phyloP scores from a whole-genome alignment of 2,329 filamentous ascomycete genomes.

The Sphaerulina populicola region DNA sequence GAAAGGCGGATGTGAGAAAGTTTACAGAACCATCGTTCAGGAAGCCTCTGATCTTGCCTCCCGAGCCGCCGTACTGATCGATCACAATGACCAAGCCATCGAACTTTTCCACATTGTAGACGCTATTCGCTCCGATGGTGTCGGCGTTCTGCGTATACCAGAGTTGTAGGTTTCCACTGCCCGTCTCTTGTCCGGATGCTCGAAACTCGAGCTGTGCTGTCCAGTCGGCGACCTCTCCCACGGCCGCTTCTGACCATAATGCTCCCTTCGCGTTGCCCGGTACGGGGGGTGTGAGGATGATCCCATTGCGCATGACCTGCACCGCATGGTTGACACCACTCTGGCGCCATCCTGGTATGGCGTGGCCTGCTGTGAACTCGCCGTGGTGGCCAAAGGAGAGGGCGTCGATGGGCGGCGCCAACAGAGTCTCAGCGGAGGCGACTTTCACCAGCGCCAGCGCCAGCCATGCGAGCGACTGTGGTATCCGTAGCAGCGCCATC shows the following conservation, averaged over 20 bases:
- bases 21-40: constrained; percentile 82
- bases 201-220: constrained; percentile 78
- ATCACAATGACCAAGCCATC: constrained; percentile 84
- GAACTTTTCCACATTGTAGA: constrained; percentile 77
- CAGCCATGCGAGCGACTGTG: constrained; percentile 20
- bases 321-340: constrained; percentile 49
- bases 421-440: constrained; percentile 17
- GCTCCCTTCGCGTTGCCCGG: constrained; percentile 79
- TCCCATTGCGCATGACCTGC: constrained; percentile 69
- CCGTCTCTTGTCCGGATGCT: constrained; percentile 74
- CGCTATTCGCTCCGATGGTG: constrained; percentile 61
- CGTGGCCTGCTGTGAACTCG: constrained; percentile 57
- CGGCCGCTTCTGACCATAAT: constrained; percentile 61
- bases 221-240: constrained; percentile 56
- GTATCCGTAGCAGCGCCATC: constrained; percentile 4
- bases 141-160: constrained; percentile 70
- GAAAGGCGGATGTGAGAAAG: constrained; percentile 64
- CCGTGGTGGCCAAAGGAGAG: constrained; percentile 66
- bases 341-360: constrained; percentile 50
- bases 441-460: constrained; percentile 25
- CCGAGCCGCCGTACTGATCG: constrained; percentile 69
- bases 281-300: constrained; percentile 81
- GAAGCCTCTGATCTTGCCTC: constrained; percentile 81
- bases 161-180: constrained; percentile 81
- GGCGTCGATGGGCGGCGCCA: constrained; percentile 24